A percentile compares a stretch with the other conserved stretches of the same genome.
Evolutionary conservation across 2,329 filamentous ascomycete genomes (phyloP).

Genomic region (Colletotrichum sp.): DNA sequence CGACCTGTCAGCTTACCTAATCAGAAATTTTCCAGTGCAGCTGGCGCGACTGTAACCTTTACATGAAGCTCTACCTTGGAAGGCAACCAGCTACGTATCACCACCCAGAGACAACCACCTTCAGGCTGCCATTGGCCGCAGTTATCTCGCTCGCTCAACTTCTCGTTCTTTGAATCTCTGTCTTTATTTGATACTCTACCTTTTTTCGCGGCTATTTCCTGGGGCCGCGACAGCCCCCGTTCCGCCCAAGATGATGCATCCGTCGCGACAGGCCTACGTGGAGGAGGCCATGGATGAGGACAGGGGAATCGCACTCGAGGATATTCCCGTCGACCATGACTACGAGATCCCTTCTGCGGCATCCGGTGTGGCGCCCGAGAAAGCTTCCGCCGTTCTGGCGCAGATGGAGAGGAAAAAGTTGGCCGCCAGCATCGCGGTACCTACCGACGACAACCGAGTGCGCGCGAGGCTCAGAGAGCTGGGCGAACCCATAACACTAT

Average conservation of each 20-base stretch:
- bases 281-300: conserved; percentile 68
- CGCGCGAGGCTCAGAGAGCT: conserved; percentile 81
- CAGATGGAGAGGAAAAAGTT: conserved; percentile 93
- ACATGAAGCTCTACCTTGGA: neutral
- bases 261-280: conserved; percentile 89
- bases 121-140: neutral
- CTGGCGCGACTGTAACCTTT: neutral
- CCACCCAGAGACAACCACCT: neutral
- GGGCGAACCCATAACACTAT: conserved; percentile 92
- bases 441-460: conserved; percentile 90
- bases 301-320: conserved; percentile 51
- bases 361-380: conserved; percentile 75
- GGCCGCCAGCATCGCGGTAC: conserved; percentile 87
- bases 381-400: conserved; percentile 81
- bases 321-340: conserved; percentile 73
- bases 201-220: neutral
- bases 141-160: neutral
- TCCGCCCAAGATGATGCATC: conserved; percentile 71
- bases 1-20: neutral
- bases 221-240: neutral
- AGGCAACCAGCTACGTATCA: neutral
- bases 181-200: neutral
- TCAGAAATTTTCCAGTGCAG: conserved; percentile 25
- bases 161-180: neutral
- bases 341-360: conserved; percentile 75